These are phyloP conservation scores for Azolla pinnata DNA, from an alignment of 75 land plant genomes.

Conservation along the genomic window DNA sequence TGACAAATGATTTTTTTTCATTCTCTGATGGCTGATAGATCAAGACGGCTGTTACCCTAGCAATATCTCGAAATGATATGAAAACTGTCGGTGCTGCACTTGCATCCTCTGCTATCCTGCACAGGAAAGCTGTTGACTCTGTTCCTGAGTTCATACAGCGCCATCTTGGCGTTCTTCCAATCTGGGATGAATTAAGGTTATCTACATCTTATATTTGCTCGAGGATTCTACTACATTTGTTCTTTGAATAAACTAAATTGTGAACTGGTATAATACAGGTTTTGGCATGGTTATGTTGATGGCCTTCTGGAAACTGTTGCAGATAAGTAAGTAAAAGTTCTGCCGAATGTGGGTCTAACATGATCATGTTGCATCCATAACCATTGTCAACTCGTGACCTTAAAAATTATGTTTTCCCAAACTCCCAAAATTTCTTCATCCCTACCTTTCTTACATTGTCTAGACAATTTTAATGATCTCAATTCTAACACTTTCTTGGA, in stretches of 20 bases:
- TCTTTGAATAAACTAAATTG: too few relatives aligned
- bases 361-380: too few relatives aligned
- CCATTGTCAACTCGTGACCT: too few relatives aligned
- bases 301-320: constrained; percentile 55
- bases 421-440: constrained; percentile 2
- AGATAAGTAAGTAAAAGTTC: constrained; percentile 51
- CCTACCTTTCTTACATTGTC: too few relatives aligned
- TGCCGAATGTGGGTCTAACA: neutral
- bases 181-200: constrained; percentile 79
- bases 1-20: neutral
- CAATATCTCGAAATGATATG: constrained; percentile 81
- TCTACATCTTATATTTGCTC: too few relatives aligned
- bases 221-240: too few relatives aligned
- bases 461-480: neutral
- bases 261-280: constrained; percentile 73
- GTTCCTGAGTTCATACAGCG: constrained; percentile 79
- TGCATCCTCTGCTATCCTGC: constrained; percentile 80
- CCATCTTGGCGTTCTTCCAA: constrained; percentile 70
- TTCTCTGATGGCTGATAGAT: constrained; percentile 34
- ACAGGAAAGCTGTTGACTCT: constrained; percentile 57
- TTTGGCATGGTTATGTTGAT: constrained; percentile 96
- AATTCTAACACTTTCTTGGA: constrained; percentile 2
- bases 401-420: neutral
- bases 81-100: constrained; percentile 78
- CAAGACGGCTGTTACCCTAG: constrained; percentile 78